Evolutionary conservation across 805 yeast genomes (phyloP), one percentile per base, ranked within the genome.

Genomic region (Teunomyces lycoperdinae): DNA sequence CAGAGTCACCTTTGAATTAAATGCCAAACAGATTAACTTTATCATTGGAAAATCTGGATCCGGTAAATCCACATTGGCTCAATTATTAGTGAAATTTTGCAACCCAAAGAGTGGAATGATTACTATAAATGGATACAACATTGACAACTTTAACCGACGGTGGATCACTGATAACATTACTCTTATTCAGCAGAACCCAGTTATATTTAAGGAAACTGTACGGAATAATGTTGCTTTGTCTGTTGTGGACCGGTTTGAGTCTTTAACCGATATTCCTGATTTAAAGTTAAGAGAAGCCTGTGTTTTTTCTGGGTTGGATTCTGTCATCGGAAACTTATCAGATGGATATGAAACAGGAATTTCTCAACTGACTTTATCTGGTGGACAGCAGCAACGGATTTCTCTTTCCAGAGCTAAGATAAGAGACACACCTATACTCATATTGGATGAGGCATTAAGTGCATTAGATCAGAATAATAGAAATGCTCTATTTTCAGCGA

Each of bases 21-120:
- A 70, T 1, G 63, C 78, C 0, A 74, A 78, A 1, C 54, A 67
- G 29, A 59, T 79, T 5, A 80, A 84, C 1, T 92, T 80, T 56
- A 65, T 94, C 3, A 79, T 94, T 36, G 99, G 99, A 0, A 74
- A 77, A 50, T 90, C 97, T 0, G 99, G 99, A 0, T 84, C 91
- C 0, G 99, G 99, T 0, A 94, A 94, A 63, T 92, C 98, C 0
- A 86, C 98, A 0, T 51, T 94, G 2, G 78, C 85, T 0, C 77
- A 77, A 32, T 62, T 94, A 2, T 56, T 94, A 0, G 61, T 86
- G 46, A 78, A 78, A 26, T 75, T 88, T 20, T 89, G 91, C 56
- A 51, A 62, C 0, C 67, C 73, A 0, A 54, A 64, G 4, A 47
- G 61, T 0, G 99, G 99, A 0, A 47, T 58, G 1, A 77, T 94